Percentiles rank a stretch among this genome's conserved stretches.
These are phyloP conservation scores for Exsudoporus floridanus DNA, from an alignment of 1,284 basidiomycete genomes.

Conservation along the genomic window DNA sequence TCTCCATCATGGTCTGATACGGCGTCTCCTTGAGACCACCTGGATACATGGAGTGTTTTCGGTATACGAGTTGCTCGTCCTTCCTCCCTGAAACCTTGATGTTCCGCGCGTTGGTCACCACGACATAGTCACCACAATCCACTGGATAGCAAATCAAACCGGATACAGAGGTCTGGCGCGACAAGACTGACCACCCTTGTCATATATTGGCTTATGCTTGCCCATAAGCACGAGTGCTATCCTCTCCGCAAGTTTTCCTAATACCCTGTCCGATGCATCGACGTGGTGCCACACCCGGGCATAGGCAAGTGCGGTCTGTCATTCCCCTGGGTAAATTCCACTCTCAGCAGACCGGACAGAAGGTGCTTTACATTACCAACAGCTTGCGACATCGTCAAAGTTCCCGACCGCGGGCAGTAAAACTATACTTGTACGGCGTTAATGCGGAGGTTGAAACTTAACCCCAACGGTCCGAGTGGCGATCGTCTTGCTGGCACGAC, in stretches of 20 bases:
- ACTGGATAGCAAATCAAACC: constrained; percentile 46
- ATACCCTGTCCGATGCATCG: constrained; percentile 84
- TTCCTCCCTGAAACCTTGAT: constrained; percentile 92
- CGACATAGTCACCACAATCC: constrained; percentile 96
- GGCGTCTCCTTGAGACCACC: constrained; percentile 91
- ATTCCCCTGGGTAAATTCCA: not conserved
- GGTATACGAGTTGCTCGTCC: constrained; percentile 83
- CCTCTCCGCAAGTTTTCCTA: constrained; percentile 91
- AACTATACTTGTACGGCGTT: too few relatives aligned
- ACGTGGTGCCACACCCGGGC: constrained; percentile 96
- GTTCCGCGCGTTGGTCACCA: constrained; percentile 88
- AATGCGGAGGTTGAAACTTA: too few relatives aligned
- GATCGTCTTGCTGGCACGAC: too few relatives aligned
- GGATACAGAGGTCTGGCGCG: not conserved
- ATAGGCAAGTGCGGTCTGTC: constrained; percentile 89
- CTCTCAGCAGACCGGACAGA: not conserved
- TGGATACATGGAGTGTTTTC: constrained; percentile 90
- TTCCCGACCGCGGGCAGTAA: too few relatives aligned
- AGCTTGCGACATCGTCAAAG: constrained; percentile 53
- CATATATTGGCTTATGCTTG: constrained; percentile 98
- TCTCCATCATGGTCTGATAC: constrained; percentile 79
- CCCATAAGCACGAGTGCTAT: constrained; percentile 98
- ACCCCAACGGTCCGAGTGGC: too few relatives aligned
- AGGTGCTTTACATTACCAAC: constrained; percentile 60
- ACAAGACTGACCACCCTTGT: constrained; percentile 73